phyloP scores from a whole-genome alignment of 2,329 filamentous ascomycete genomes.

The Penicillium polonicum region DNA sequence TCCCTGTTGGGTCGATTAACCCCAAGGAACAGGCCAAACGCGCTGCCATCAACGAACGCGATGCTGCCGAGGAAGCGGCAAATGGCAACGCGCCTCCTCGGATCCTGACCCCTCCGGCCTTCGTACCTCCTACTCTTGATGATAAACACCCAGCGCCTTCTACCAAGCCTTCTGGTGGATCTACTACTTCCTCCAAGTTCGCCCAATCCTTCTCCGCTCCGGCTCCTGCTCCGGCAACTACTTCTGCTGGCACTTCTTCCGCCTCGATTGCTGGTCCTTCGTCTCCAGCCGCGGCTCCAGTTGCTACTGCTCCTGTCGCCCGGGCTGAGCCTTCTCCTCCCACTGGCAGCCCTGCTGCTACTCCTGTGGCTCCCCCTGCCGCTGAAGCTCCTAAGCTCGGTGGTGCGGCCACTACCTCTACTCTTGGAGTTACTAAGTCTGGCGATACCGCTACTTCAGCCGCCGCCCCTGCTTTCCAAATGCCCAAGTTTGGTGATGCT shows the following conservation, averaged over 20 bases:
- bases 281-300: slow-evolving; percentile 3
- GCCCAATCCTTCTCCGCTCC: slow-evolving; percentile 23
- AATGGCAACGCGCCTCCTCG: neutral
- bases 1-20: slow-evolving; percentile 29
- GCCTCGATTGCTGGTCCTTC: slow-evolving; percentile 9
- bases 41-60: neutral
- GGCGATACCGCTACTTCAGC: no score
- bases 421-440: no score
- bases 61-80: neutral
- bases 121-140: neutral
- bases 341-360: neutral
- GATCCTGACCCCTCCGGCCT: neutral
- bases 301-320: neutral
- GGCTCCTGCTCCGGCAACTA: neutral
- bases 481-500: neutral
- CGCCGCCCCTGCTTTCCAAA: neutral
- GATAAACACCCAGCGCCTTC: neutral
- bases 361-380: slow-evolving; percentile 1
- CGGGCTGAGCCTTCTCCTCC: neutral
- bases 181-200: slow-evolving; percentile 20
- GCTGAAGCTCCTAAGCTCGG: neutral
- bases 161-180: slow-evolving; percentile 12
- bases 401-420: neutral
- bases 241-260: neutral
- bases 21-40: neutral